Percentiles rank a stretch among this genome's conserved stretches.
Conservation (phyloP, 371 early-diverging fungal species). For the Parasitella parasitica region DNA sequence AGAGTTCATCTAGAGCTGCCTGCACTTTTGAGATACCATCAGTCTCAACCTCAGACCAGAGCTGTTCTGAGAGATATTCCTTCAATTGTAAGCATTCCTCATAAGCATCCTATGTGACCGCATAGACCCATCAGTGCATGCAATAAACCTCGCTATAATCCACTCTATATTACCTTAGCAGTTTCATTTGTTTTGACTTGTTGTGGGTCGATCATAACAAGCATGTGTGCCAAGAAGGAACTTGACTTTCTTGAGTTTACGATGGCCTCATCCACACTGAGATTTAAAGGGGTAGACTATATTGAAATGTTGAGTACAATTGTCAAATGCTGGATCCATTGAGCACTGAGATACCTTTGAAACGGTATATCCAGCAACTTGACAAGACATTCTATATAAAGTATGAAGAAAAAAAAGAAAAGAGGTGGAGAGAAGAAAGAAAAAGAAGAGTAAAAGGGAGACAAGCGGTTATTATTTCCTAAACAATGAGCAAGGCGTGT, state of each 20-base stretch:
- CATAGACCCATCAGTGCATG: no score
- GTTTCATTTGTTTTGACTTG: conserved; percentile 40
- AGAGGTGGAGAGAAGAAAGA: not conserved
- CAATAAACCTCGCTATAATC: not conserved
- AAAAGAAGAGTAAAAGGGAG: not conserved
- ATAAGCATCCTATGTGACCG: conserved; percentile 47
- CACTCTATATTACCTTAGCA: conserved; percentile 23
- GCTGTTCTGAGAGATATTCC: conserved; percentile 42
- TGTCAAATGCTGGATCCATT: not conserved
- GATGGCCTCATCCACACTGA: conserved; percentile 36
- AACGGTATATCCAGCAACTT: conserved; percentile 28
- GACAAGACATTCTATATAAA: conserved; percentile 9
- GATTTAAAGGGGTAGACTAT: conserved; percentile 29
- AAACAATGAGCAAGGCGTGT: not conserved
- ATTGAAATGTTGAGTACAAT: not conserved
- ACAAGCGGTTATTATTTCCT: not conserved
- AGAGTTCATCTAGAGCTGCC: conserved; percentile 32
- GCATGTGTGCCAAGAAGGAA: conserved; percentile 31
- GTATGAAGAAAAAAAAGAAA: not conserved
- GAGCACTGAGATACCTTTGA: conserved; percentile 9
- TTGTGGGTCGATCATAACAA: conserved; percentile 35
- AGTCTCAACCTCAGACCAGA: conserved; percentile 41
- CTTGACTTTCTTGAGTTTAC: conserved; percentile 26
- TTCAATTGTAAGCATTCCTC: conserved; percentile 36
- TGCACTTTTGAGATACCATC: conserved; percentile 34